Evolutionary conservation across 768 basidiomycete genomes (phyloP).

Genomic region (Gautieria morchelliformis): DNA sequence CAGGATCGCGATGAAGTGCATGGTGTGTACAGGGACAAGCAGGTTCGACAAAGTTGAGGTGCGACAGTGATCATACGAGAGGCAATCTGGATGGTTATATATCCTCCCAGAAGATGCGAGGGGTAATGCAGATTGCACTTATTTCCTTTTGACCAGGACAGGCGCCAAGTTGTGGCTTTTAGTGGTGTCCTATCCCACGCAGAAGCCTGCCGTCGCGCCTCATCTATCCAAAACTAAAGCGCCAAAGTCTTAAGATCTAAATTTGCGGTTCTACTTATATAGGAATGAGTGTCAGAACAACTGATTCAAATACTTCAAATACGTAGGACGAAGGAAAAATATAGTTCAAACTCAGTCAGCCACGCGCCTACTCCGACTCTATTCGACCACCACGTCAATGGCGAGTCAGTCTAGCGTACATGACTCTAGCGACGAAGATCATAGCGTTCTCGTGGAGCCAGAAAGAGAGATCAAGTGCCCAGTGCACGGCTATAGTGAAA

Average conservation of each 20-base stretch:
- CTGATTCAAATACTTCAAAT: no score
- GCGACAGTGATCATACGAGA: not conserved
- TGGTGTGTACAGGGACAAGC: not conserved
- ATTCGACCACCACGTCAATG: not conserved
- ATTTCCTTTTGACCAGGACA: not conserved
- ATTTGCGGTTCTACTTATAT: no score
- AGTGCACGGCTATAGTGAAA: conserved; percentile 5
- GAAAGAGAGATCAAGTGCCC: conserved; percentile 6
- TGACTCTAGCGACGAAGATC: not conserved
- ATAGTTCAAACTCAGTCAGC: not conserved
- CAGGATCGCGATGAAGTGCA: not conserved
- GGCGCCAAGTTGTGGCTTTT: not conserved
- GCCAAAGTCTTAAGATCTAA: not conserved
- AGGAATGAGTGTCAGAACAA: not conserved
- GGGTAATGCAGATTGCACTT: not conserved
- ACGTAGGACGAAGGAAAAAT: no score
- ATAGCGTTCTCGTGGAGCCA: not conserved
- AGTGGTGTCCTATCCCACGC: not conserved
- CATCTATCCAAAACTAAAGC: not conserved
- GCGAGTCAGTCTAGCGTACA: not conserved
- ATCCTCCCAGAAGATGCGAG: not conserved
- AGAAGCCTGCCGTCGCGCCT: not conserved
- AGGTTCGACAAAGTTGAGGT: not conserved
- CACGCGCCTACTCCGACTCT: not conserved
- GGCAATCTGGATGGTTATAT: not conserved